Base-by-base conservation (phyloP, 2,329 filamentous ascomycete species). In the Trichophyton simii region DNA sequence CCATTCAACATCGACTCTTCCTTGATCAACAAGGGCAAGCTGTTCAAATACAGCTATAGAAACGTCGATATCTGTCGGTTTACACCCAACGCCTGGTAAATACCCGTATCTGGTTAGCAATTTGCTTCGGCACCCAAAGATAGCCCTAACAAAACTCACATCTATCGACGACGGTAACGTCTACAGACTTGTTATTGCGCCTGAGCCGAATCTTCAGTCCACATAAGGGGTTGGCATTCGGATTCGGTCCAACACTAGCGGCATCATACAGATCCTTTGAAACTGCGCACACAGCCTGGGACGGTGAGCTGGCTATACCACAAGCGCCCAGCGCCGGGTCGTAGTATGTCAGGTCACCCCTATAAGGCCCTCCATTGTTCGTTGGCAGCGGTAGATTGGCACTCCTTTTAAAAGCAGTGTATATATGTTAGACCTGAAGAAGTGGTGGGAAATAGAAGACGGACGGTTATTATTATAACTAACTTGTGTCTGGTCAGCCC, bases 321-420 rank as follows among this genome's bases (percentile, higher is more conserved):
- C 89, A 92, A 0, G 87, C 84, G 11, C 88, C 88, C 3, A 89
- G 77, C 0, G 72, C 82, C 0, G 86, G 82, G 18, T 77, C 75
- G 71, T 87, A 91, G 75, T 85, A 91, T 0, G 86, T 89, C 58
- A 88, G 71, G 58, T 88, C 85, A 59, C 86, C 87, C 3, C 75
- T 79, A 67, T 82, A 83, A 0, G 79, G 78, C 0, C 78, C 75
- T 9, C 77, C 75, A 61, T 80, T 66, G 46, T 68, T 77, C 25
- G 73, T 75, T 2, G 81, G 81, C 6, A 83, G 74, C 2, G 81
- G 80, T 5, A 83, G 73, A 64, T 80, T 79, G 58, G 66, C 61
- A 8, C 54, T 62, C 46, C 57, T 63, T 7, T 7, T 7, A 31
- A 38, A 38, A 38, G 9, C 34, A 38, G 34, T 38, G 11, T 38